These are phyloP conservation scores for Aleurites moluccanus DNA, from an alignment of 441 rosid genomes.

Conservation along the genomic window DNA sequence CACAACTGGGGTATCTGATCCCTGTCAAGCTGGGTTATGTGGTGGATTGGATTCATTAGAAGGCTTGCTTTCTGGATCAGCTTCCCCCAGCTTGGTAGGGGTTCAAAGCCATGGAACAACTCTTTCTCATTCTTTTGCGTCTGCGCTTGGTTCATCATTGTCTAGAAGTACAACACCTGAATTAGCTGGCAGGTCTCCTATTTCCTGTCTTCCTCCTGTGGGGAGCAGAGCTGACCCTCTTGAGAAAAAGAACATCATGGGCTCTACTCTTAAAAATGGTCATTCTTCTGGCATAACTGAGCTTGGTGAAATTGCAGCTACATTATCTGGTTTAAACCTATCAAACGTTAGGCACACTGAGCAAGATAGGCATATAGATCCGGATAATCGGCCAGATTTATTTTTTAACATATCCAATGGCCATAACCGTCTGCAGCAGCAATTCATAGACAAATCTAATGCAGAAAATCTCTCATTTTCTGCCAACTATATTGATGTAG, in stretches of 20 bases:
- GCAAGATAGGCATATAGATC: slow-evolving; percentile 36
- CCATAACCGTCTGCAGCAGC: slow-evolving; percentile 55
- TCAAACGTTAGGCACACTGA: slow-evolving; percentile 47
- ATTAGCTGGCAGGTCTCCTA: slow-evolving; percentile 51
- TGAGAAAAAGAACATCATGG: slow-evolving; percentile 54
- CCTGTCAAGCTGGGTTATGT: slow-evolving; percentile 40
- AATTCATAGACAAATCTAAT: slow-evolving; percentile 40
- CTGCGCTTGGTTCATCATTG: slow-evolving; percentile 61
- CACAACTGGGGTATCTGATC: slow-evolving; percentile 38
- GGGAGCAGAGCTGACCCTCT: slow-evolving; percentile 57
- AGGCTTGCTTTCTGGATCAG: slow-evolving; percentile 48
- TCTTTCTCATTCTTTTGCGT: slow-evolving; percentile 46
- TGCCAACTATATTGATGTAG: slow-evolving; percentile 43
- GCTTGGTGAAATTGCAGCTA: slow-evolving; percentile 56
- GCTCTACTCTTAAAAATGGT: slow-evolving; percentile 44
- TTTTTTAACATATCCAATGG: slow-evolving; percentile 48
- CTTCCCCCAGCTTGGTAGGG: slow-evolving; percentile 39
- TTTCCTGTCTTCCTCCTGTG: slow-evolving; percentile 65
- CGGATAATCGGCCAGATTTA: slow-evolving; percentile 49
- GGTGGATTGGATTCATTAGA: slow-evolving; percentile 49
- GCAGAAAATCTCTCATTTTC: slow-evolving; percentile 48
- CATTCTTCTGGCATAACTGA: slow-evolving; percentile 43
- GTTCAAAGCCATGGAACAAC: slow-evolving; percentile 35
- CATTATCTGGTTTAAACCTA: slow-evolving; percentile 57
- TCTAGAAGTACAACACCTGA: slow-evolving; percentile 81